A percentile compares a stretch with the other conserved stretches of the same genome.
These are phyloP conservation scores for Echinochloa phyllopogon DNA, from an alignment of 176 grass and related monocot genomes.

Conservation along the genomic window DNA sequence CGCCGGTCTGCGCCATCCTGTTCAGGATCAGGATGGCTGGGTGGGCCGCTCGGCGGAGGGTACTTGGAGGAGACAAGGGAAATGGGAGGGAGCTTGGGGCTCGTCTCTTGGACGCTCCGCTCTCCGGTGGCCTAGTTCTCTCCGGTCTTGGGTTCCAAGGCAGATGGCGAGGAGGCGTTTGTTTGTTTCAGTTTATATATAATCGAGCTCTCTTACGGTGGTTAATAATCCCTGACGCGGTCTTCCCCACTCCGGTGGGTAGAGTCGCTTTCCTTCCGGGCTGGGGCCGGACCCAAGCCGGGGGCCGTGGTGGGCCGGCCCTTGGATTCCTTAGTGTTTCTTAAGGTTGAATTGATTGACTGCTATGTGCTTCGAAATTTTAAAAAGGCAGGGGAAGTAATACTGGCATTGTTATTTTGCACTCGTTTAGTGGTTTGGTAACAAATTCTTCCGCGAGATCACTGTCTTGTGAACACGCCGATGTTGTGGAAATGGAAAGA, in stretches of 20 bases:
- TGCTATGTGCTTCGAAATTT: not conserved
- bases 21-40: not conserved
- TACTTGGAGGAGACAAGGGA: slow-evolving; percentile 13
- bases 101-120: not conserved
- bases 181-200: not conserved
- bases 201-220: not conserved
- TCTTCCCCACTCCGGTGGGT: not conserved
- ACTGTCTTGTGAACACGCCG: too few species aligned
- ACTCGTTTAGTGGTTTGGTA: not conserved
- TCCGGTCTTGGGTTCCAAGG: not conserved
- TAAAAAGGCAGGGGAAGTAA: not conserved
- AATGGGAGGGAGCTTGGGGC: not conserved
- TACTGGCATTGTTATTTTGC: too few species aligned
- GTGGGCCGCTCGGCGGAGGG: not conserved
- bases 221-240: not conserved
- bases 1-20: not conserved
- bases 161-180: not conserved
- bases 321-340: not conserved
- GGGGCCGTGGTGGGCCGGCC: not conserved
- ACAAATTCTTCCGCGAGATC: not conserved
- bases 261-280: not conserved
- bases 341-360: not conserved
- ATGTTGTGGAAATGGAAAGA: too few species aligned
- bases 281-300: not conserved
- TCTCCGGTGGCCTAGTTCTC: slow-evolving; percentile 1